Evolutionary conservation across 768 basidiomycete species (phyloP), one percentile per base, ranked within the genome.

Genomic region (Bullera alba): DNA sequence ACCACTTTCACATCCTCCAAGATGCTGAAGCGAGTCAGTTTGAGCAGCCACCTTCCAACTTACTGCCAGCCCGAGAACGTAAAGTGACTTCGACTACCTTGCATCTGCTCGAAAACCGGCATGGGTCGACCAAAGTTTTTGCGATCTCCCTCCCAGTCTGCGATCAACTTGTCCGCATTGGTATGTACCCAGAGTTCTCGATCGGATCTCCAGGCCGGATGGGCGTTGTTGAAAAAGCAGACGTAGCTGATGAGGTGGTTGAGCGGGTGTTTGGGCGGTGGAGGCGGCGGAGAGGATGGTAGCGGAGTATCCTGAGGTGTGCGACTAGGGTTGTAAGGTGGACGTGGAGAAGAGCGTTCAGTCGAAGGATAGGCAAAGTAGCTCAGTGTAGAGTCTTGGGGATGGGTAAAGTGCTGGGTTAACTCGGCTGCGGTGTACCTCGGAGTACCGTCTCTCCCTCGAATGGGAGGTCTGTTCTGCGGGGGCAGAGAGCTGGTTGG

Each of bases 141-240:
- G 41, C 28, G 53, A 25, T 36, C 22, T 14, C 58, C 56, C 25
- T 46, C 10, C 42, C 48, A 60, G 36, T 65, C 63, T 10, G 51
- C 53, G 15, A 58, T 46, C 1, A 65, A 16, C 14, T 29, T 47
- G 3, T 60, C 56, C 2, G 59, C 53, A 38, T 46, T 49, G 15
- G 59, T 54, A 39, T 65, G 63, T 1, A 36, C 42, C 63, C 59
- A 65, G 4, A 65, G 10, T 43, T 65, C 63, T n/a, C 41, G 28
- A 4, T 48, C 23, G 0, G 28, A 21, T 5, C 53, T 42, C 61
- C 61, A 63, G 10, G 44, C 45, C 2, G 61, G 61, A 41, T 63
- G 61, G 22, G 58, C 55, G 21, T 57, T 53, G 1, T n/a, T 49
- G 28, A 60, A 57, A 17, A 60, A 8, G 2, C 28, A 17, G 17